Evolutionary conservation across 2,329 filamentous ascomycete genomes (phyloP).

Genomic region (Aspergillus neoniger): DNA sequence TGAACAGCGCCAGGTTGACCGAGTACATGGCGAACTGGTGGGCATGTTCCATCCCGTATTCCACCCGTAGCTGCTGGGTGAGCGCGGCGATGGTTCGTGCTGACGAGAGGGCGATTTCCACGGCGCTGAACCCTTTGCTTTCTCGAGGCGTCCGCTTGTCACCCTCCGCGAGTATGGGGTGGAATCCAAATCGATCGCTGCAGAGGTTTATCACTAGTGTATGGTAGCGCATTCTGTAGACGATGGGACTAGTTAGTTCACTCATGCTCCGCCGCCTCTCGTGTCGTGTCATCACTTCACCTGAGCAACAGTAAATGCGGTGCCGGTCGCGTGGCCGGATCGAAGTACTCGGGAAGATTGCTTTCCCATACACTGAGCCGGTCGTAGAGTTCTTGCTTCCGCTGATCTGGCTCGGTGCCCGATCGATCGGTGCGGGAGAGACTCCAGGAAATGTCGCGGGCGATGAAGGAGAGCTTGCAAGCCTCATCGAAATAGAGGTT

Average conservation of each 20-base stretch:
- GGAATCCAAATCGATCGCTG: slow-evolving; percentile 19
- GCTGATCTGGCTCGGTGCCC: background rate
- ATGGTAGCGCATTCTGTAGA: slow-evolving; percentile 30
- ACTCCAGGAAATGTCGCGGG: slow-evolving; percentile 20
- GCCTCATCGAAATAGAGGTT: slow-evolving; percentile 25
- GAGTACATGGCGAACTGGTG: slow-evolving; percentile 32
- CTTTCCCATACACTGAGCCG: slow-evolving; percentile 18
- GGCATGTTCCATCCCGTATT: slow-evolving; percentile 30
- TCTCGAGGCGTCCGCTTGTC: slow-evolving; percentile 4
- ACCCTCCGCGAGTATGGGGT: slow-evolving; percentile 1
- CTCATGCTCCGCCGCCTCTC: too few species aligned
- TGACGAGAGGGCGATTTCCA: slow-evolving; percentile 19
- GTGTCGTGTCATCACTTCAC: slow-evolving; percentile 1
- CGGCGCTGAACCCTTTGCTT: background rate
- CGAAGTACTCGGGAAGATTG: slow-evolving; percentile 12
- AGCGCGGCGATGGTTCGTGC: slow-evolving; percentile 27
- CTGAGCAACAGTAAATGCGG: slow-evolving; percentile 21
- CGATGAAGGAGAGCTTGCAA: slow-evolving; percentile 23
- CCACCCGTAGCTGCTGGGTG: slow-evolving; percentile 22
- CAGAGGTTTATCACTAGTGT: slow-evolving; percentile 29
- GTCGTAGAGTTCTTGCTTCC: slow-evolving; percentile 17
- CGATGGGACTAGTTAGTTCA: background rate
- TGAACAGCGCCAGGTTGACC: slow-evolving; percentile 29
- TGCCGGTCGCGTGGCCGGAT: background rate
- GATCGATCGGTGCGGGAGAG: background rate